Conservation (phyloP, 495 filamentous ascomycete species). For the Lindgomyces ingoldianus region DNA sequence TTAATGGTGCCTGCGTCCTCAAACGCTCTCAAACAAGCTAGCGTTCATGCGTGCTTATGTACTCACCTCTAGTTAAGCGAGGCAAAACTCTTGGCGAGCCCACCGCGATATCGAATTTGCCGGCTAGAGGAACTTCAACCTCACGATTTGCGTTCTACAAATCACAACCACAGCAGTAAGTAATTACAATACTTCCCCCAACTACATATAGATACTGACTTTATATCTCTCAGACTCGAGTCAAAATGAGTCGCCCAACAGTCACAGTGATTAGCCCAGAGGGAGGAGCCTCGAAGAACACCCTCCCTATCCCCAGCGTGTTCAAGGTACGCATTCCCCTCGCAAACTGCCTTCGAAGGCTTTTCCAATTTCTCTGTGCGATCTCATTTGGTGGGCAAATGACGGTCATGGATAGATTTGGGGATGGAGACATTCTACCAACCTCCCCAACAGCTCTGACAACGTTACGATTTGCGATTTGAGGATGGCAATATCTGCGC, state of each 20-base stretch:
- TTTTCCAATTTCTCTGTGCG: neutral
- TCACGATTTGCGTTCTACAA: slow-evolving; percentile 3
- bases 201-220: neutral
- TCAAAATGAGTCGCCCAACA: slow-evolving; percentile 25
- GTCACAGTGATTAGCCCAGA: slow-evolving; percentile 84
- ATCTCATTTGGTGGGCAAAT: neutral
- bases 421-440: too few relatives aligned
- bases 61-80: too few relatives aligned
- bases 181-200: neutral
- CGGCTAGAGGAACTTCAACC: neutral
- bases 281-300: slow-evolving; percentile 83
- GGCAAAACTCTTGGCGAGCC: slow-evolving; percentile 1
- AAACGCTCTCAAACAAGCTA: too few relatives aligned
- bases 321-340: slow-evolving; percentile 64
- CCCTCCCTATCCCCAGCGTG: slow-evolving; percentile 87
- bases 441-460: too few relatives aligned
- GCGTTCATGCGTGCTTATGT: too few relatives aligned
- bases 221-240: neutral
- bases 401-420: too few relatives aligned
- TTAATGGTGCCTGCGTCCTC: too few relatives aligned
- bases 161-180: neutral
- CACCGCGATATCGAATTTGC: neutral
- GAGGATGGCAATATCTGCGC: too few relatives aligned
- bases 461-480: too few relatives aligned
- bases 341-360: neutral